Conservation (phyloP, 768 basidiomycete genomes). For the Cyclocybe aegerita region DNA sequence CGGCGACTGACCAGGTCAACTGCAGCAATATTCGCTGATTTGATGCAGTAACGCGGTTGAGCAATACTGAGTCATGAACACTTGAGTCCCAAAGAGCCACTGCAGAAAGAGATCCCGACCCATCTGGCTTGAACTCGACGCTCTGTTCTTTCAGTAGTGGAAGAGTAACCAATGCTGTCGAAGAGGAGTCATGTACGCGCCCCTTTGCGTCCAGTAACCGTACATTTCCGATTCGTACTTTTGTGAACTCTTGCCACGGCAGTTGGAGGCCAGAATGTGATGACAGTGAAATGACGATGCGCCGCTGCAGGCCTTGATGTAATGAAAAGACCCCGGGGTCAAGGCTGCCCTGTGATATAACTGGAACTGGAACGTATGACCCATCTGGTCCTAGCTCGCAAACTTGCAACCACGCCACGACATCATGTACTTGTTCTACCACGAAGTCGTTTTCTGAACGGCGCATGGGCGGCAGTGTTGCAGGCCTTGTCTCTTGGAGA, state of each 20-base stretch:
- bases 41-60: constrained; percentile 81
- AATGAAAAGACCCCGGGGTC: constrained; percentile 87
- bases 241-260: constrained; percentile 81
- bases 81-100: constrained; percentile 93
- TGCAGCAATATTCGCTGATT: constrained; percentile 81
- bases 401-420: constrained; percentile 85
- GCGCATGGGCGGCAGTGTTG: constrained; percentile 71
- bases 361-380: constrained; percentile 79
- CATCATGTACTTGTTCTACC: constrained; percentile 83
- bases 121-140: constrained; percentile 80
- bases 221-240: constrained; percentile 78
- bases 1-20: constrained; percentile 72
- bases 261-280: constrained; percentile 90
- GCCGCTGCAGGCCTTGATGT: constrained; percentile 92
- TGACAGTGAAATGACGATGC: constrained; percentile 70
- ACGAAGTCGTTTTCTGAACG: constrained; percentile 93
- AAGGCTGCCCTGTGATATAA: constrained; percentile 68
- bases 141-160: constrained; percentile 71
- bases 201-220: constrained; percentile 85
- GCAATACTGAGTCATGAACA: constrained; percentile 77
- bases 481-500: constrained; percentile 38
- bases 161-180: constrained; percentile 69
- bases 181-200: constrained; percentile 73
- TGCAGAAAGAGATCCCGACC: constrained; percentile 68
- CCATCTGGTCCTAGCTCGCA: constrained; percentile 87